Evolutionary conservation across 164 flowering plant genomes (phyloP).

Genomic region (Annona cherimola): DNA sequence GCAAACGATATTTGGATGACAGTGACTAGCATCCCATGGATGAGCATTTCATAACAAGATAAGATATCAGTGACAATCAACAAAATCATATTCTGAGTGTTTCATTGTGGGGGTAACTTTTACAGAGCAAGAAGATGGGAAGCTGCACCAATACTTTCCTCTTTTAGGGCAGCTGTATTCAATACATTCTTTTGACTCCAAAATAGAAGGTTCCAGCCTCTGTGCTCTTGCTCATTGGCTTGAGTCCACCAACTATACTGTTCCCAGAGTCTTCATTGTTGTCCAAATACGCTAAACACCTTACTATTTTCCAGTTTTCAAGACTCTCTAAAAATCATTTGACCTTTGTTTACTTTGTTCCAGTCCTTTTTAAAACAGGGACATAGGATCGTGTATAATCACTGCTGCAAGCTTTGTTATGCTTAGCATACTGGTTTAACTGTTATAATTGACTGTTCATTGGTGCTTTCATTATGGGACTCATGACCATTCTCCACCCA

Average conservation of each 20-base stretch:
- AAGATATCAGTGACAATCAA: neutral
- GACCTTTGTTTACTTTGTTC: neutral
- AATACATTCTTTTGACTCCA: neutral
- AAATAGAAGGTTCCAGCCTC: too few relatives aligned
- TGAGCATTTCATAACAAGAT: neutral
- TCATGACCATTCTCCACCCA: slow-evolving; percentile 9
- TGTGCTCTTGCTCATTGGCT: too few relatives aligned
- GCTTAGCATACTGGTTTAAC: too few relatives aligned
- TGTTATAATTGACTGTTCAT: neutral
- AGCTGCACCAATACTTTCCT: neutral
- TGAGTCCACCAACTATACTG: too few relatives aligned
- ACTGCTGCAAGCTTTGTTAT: too few relatives aligned
- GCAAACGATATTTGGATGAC: neutral
- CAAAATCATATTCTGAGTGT: neutral
- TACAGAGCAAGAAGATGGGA: neutral
- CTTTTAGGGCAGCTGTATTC: neutral
- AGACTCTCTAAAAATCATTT: neutral
- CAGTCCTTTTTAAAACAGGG: neutral
- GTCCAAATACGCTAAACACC: neutral
- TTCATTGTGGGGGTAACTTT: neutral
- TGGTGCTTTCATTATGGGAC: neutral
- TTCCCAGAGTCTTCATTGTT: too few relatives aligned
- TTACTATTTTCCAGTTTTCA: neutral
- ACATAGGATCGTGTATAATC: neutral
- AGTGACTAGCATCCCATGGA: neutral